Evolutionary conservation across 2,329 filamentous ascomycete genomes (phyloP).

Genomic region (Hypoxylon sp.): DNA sequence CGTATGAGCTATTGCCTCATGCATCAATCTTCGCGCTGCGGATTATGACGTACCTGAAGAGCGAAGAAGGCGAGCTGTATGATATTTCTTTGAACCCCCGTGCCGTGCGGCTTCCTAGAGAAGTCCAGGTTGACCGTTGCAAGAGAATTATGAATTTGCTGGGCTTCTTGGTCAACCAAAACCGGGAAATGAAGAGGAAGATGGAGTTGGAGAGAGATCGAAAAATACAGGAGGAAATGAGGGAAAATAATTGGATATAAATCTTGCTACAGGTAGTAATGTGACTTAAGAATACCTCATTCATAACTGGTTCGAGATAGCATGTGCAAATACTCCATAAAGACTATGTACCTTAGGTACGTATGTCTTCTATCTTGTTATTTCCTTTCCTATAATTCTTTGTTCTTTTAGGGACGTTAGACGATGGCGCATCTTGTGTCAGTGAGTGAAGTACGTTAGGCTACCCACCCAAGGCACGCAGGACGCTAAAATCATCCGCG

Average conservation of each 20-base stretch:
- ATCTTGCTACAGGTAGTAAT: neutral
- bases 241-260: conserved; percentile 20
- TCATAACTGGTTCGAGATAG: neutral
- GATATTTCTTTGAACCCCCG: conserved; percentile 2
- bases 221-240: neutral
- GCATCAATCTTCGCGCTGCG: conserved; percentile 28
- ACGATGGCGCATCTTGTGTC: too few relatives aligned
- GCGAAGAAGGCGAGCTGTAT: conserved; percentile 10
- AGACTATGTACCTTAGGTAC: neutral
- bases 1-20: conserved; percentile 33
- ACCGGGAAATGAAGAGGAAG: conserved; percentile 5
- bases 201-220: neutral
- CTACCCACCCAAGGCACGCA: too few relatives aligned
- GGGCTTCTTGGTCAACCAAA: conserved; percentile 28
- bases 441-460: too few relatives aligned
- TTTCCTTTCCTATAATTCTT: too few relatives aligned
- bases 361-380: too few relatives aligned
- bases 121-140: conserved; percentile 26
- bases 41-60: conserved; percentile 23
- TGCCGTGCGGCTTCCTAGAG: neutral
- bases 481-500: too few relatives aligned
- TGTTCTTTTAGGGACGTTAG: too few relatives aligned
- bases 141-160: conserved; percentile 29
- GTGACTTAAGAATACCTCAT: neutral
- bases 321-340: neutral